These are phyloP conservation scores for Xylariaceae sp. DNA, from an alignment of 2,329 filamentous ascomycete species.

Conservation along the genomic window DNA sequence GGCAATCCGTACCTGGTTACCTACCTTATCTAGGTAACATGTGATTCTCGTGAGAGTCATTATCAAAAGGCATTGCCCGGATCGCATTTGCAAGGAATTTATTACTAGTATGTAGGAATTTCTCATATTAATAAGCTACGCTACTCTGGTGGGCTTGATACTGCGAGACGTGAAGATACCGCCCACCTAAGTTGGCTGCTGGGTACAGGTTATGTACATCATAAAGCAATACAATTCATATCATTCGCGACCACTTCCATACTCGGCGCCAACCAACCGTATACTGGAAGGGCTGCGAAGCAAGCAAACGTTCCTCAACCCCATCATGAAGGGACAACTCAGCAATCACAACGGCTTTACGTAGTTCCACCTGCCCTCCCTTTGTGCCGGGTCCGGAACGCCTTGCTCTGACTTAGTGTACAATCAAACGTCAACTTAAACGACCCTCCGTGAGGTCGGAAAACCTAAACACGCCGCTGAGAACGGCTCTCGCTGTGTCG, in stretches of 20 bases:
- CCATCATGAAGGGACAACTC: constrained; percentile 1
- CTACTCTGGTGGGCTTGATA: too few species aligned
- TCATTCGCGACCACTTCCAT: not conserved
- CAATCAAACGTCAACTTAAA: constrained; percentile 15
- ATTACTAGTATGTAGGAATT: too few species aligned
- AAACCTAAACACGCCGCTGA: constrained; percentile 10
- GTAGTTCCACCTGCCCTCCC: constrained; percentile 8
- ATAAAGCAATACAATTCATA: not conserved
- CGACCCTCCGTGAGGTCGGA: constrained; percentile 6
- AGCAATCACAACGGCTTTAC: not conserved
- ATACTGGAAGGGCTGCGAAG: not conserved
- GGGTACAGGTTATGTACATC: too few species aligned
- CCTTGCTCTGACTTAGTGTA: constrained; percentile 19
- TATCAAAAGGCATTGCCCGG: too few species aligned
- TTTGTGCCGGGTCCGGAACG: constrained; percentile 20
- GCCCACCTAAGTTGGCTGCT: too few species aligned
- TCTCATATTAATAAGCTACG: too few species aligned
- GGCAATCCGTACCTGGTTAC: too few species aligned
- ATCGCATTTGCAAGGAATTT: too few species aligned
- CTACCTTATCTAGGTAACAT: too few species aligned
- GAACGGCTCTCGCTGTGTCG: not conserved
- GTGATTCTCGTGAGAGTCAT: too few species aligned
- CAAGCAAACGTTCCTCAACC: not conserved
- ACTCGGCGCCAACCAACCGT: not conserved
- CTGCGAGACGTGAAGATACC: too few species aligned